Percentiles rank a stretch among this genome's conserved stretches.
These are phyloP conservation scores for Cladophialophora psammophila DNA, from an alignment of 2,329 filamentous ascomycete species.

Conservation along the genomic window DNA sequence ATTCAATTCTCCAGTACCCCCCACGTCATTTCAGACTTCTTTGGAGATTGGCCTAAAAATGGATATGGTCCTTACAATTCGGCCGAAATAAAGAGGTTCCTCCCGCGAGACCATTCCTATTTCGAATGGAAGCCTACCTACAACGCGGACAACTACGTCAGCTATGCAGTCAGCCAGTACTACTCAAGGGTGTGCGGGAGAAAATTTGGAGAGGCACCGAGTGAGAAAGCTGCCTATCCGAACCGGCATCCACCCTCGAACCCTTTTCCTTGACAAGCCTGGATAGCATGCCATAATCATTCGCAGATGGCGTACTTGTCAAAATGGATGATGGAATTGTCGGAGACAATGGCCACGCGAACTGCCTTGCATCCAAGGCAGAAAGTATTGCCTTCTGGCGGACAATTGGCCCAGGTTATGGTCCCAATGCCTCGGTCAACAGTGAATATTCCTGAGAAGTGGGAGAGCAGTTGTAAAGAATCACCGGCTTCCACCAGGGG, in stretches of 20 bases:
- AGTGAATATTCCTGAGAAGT: background rate
- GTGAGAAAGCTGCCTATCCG: background rate
- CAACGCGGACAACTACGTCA: constrained; percentile 18
- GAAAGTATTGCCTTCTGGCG: background rate
- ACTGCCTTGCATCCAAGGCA: background rate
- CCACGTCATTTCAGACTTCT: constrained; percentile 9
- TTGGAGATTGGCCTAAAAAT: constrained; percentile 5
- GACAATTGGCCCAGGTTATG: background rate
- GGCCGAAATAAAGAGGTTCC: background rate
- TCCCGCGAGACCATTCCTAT: background rate
- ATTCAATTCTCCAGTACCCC: background rate
- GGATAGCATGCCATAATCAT: background rate
- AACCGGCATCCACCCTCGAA: background rate
- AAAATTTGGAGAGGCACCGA: constrained; percentile 9
- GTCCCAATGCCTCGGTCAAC: background rate
- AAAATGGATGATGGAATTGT: background rate
- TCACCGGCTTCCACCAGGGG: background rate
- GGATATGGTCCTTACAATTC: constrained; percentile 14
- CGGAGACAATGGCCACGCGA: background rate
- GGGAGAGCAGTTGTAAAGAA: background rate
- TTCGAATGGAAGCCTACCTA: background rate
- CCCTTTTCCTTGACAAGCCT: background rate
- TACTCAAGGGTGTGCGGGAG: constrained; percentile 1
- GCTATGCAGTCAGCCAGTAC: constrained; percentile 10
- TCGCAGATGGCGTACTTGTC: background rate